These are phyloP conservation scores for Platanthera guangdongensis DNA, from an alignment of 106 monocot species.

Conservation along the genomic window DNA sequence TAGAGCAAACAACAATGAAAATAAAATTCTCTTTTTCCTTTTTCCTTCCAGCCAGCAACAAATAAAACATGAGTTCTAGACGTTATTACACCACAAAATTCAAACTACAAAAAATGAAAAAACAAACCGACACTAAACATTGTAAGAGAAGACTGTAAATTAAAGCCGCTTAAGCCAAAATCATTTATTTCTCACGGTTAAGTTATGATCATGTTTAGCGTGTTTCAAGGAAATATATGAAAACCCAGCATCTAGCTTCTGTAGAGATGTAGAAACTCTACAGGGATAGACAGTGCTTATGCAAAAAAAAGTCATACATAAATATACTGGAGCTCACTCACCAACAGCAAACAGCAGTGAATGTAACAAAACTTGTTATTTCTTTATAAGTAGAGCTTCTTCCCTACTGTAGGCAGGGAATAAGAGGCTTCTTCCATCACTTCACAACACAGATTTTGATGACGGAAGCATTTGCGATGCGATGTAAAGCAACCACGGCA, in stretches of 20 bases:
- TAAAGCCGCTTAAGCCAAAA: background rate
- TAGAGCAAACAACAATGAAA: too few species aligned
- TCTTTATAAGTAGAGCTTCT: background rate
- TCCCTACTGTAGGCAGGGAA: background rate
- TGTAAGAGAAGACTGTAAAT: background rate
- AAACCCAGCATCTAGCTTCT: background rate
- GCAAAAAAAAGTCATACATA: background rate
- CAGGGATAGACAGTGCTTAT: background rate
- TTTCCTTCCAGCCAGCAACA: too few species aligned
- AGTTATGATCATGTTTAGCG: background rate
- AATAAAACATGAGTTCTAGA: background rate
- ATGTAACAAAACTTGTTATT: background rate
- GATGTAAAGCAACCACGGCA: constrained; percentile 39
- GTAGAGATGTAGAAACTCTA: background rate
- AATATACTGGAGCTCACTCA: background rate
- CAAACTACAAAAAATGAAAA: background rate
- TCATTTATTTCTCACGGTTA: background rate
- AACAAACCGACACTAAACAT: background rate
- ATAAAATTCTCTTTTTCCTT: too few species aligned
- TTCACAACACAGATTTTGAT: constrained; percentile 49
- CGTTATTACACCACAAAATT: background rate
- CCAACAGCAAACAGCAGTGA: background rate
- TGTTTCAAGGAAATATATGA: background rate
- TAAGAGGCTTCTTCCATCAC: background rate
- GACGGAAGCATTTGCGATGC: constrained; percentile 40